Evolutionary conservation across 768 basidiomycete genomes (phyloP), one percentile per base, ranked within the genome.

Genomic region (Pleurotus citrinopileatus): DNA sequence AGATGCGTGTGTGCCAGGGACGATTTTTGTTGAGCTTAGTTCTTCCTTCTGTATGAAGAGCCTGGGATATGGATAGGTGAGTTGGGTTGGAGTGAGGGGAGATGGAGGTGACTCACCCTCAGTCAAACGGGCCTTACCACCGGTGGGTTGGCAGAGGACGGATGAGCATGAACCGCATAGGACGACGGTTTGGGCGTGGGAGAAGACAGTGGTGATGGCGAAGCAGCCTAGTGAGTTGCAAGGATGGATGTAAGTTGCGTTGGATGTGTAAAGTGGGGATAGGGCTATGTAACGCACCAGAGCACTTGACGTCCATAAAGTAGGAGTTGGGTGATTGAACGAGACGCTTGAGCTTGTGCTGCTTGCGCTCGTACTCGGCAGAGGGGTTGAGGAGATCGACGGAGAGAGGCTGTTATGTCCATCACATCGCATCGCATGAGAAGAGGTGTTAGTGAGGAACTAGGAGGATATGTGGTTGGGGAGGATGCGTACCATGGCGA

Each of bases 271-370:
- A 42, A 25, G 38, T 28, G 36, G 57, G 55, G 60, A 57, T 52
- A 45, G 25, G 29, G 4, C 32, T 38, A 52, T 47, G 38, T 19
- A 22, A 75, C 86, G 56, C 57, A 93, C 92, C 94, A 64, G 96
- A 87, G 77, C 96, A 98, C 76, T 98, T 99, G 65, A 98, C 95
- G 67, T 99, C 97, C 97, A 99, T 98, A 78, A 98, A 98, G 78
- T 92, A 98, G 29, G 96, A 98, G 77, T 98, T 94, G 60, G 97
- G 97, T 51, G 88, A 88, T 76, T 98, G 97, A 63, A 99, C 97
- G 65, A 98, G 87, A 71, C 94, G 89, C 84, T 99, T 98, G 73
- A 98, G 91, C 83, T 98, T 98, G 89, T 98, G 96, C 73, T 85
- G 87, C 73, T 80, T 86, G 73, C 77, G 86, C 77, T 96, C 91